phyloP scores from a whole-genome alignment of 345 rosid genomes.

The Eucalyptus sp. region DNA sequence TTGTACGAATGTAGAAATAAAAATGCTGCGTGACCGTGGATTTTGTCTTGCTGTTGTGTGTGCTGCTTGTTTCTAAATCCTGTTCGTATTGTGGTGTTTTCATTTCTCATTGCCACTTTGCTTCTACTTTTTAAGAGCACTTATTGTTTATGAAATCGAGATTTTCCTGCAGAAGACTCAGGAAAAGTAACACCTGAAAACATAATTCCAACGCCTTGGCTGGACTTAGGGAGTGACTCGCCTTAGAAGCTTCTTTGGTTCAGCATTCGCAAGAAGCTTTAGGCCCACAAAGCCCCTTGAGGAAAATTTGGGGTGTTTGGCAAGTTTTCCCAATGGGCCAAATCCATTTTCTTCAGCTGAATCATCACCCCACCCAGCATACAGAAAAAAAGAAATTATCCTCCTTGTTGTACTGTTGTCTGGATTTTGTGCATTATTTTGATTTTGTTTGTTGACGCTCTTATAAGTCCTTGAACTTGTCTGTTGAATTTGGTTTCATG shows the following conservation, averaged over 20 bases:
- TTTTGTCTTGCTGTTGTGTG: background rate
- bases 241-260: background rate
- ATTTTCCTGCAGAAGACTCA: slow-evolving; percentile 23
- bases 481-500: background rate
- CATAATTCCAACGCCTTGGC: background rate
- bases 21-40: background rate
- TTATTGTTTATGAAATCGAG: slow-evolving; percentile 20
- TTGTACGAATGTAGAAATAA: background rate
- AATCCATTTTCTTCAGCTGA: background rate
- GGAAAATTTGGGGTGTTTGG: background rate
- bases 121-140: background rate
- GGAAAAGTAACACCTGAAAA: slow-evolving; percentile 20
- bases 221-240: background rate
- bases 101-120: background rate
- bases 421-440: background rate
- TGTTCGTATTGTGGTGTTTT: background rate
- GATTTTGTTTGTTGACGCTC: background rate
- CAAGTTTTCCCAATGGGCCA: background rate
- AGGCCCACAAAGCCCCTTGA: background rate
- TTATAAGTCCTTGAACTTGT: background rate
- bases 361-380: background rate
- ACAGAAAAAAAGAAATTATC: background rate
- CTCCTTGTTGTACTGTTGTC: background rate
- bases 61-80: background rate
- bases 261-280: too few species aligned